These are phyloP conservation scores for Diaporthe eres DNA, from an alignment of 2,329 filamentous ascomycete genomes.

Conservation along the genomic window DNA sequence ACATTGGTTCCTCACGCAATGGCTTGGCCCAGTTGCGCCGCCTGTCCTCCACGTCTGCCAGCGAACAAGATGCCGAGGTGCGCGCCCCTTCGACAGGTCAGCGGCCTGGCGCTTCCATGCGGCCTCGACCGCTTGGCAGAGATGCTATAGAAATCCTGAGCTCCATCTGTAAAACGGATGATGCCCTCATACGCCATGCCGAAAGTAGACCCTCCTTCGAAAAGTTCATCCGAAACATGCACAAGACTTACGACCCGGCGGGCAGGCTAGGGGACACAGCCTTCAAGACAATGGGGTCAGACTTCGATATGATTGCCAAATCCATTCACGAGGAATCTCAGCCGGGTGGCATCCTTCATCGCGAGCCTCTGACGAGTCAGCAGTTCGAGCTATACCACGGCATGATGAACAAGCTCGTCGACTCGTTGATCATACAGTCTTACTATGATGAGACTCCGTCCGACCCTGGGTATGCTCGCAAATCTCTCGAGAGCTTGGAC, in stretches of 20 bases:
- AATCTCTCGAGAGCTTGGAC: conserved; percentile 47
- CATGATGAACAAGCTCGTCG: conserved; percentile 49
- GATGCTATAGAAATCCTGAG: conserved; percentile 38
- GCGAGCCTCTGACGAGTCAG: conserved; percentile 44
- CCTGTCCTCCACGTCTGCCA: conserved; percentile 10
- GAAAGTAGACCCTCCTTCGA: conserved; percentile 23
- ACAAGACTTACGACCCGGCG: conserved; percentile 27
- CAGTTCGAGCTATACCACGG: conserved; percentile 43
- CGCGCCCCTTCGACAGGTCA: background rate
- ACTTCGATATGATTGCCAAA: conserved; percentile 28
- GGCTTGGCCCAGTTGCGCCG: conserved; percentile 56
- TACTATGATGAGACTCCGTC: conserved; percentile 45
- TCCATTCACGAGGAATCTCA: conserved; percentile 30
- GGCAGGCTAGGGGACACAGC: background rate
- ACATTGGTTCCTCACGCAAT: conserved; percentile 68
- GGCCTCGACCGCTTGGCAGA: background rate
- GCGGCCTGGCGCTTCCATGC: background rate
- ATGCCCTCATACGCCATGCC: conserved; percentile 35
- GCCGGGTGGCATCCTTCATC: conserved; percentile 20
- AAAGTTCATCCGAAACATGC: conserved; percentile 33
- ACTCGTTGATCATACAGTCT: conserved; percentile 49
- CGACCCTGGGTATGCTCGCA: conserved; percentile 42
- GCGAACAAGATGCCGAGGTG: conserved; percentile 9
- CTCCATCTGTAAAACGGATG: conserved; percentile 43
- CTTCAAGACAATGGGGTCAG: background rate